Evolutionary conservation across 2,329 filamentous ascomycete genomes (phyloP), one percentile per base, ranked within the genome.

Genomic region (Alternaria metachromatica): DNA sequence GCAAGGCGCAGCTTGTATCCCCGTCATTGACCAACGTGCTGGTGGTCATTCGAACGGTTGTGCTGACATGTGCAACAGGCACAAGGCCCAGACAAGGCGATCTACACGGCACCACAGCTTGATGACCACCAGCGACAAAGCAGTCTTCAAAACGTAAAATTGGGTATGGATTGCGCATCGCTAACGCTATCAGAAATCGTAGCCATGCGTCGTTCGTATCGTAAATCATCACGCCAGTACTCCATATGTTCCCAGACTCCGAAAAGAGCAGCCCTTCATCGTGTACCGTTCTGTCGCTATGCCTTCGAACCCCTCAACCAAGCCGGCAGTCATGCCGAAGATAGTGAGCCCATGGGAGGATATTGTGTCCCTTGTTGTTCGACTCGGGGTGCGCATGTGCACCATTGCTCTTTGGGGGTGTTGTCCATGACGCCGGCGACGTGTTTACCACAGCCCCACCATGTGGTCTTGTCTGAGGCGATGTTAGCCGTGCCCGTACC

Each of bases 391-490:
- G 85, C 82, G 76, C 90, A 93, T 23, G 82, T 83, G 82, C 91
- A 93, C 80, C 89, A 87, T 44, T 92, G 83, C 6, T 82, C 79
- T 37, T 83, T 80, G 5, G 88, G 84, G 46, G 92, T 77, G 25
- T 77, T 72, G 76, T 89, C 87, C 82, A 93, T 87, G 70, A 92
- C 89, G 15, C 78, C 78, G 12, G 87, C 81, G 69, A 91, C 82
- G 80, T 92, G 88, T 64, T 71, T 82, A 66, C 89, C 89, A 78
- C 89, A 91, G 65, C 89, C 89, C 81, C 83, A 87, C 89, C 89
- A 92, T 59, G 87, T 86, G 44, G 81, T 79, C 75, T 89, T 89
- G 64, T 84, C 88, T 75, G 45, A 37, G 46, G 57, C n/a, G n/a
- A 54, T 58, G 65, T 62, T 49, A 65, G 62, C 46, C 20, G 33